phyloP scores from a whole-genome alignment of 768 basidiomycete genomes.

The Pluteus cervinus region DNA sequence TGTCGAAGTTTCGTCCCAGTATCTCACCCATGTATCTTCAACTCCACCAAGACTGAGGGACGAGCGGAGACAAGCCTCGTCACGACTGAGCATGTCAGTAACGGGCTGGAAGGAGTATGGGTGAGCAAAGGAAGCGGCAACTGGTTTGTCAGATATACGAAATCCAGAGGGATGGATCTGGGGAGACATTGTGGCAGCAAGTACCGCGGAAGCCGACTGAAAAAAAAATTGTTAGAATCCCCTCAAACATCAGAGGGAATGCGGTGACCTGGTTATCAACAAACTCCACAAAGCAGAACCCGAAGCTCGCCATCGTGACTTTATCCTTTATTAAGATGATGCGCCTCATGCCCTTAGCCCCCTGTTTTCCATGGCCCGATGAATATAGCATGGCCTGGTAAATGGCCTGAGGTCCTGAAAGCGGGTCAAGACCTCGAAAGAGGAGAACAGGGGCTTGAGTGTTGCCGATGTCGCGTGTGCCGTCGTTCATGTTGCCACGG shows the following conservation, averaged over 20 bases:
- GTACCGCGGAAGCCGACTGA: constrained; percentile 76
- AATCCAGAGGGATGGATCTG: constrained; percentile 90
- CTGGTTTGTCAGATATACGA: constrained; percentile 81
- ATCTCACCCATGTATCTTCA: constrained; percentile 72
- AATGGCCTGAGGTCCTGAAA: constrained; percentile 85
- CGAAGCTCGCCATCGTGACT: constrained; percentile 81
- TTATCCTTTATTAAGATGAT: constrained; percentile 89
- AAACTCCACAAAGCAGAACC: constrained; percentile 94
- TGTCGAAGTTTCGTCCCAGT: constrained; percentile 89
- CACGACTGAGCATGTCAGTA: constrained; percentile 65
- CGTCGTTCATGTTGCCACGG: constrained; percentile 77
- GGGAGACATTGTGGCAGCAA: constrained; percentile 84
- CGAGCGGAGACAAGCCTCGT: constrained; percentile 70
- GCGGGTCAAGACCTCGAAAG: constrained; percentile 84
- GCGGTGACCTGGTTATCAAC: constrained; percentile 66
- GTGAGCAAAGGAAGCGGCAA: constrained; percentile 91
- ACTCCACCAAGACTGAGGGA: constrained; percentile 64
- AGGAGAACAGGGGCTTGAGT: constrained; percentile 77
- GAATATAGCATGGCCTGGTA: constrained; percentile 78
- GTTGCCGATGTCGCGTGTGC: constrained; percentile 93
- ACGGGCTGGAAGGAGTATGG: constrained; percentile 85
- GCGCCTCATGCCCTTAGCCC: constrained; percentile 81
- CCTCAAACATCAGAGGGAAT: background rate
- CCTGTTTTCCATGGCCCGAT: constrained; percentile 70
- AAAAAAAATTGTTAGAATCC: constrained; percentile 9